These are phyloP conservation scores for Annulohypoxylon moriforme DNA, from an alignment of 495 filamentous ascomycete species.

Conservation along the genomic window DNA sequence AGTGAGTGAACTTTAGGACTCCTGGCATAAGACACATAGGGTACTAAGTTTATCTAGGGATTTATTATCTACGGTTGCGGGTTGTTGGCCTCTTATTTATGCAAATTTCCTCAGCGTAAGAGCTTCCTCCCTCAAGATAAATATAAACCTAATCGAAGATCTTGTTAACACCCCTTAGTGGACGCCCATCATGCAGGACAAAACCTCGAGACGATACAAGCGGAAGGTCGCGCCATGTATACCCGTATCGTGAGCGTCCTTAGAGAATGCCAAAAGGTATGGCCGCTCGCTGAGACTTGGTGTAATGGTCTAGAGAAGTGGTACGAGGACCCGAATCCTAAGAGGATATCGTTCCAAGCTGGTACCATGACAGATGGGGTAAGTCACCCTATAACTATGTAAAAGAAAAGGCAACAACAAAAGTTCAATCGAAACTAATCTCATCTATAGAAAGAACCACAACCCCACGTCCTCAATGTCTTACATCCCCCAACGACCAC, in stretches of 20 bases:
- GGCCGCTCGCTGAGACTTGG: conserved; percentile 60
- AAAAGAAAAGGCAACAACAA: neutral
- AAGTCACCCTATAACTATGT: conserved; percentile 17
- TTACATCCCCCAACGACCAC: conserved; percentile 44
- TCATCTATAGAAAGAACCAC: conserved; percentile 45
- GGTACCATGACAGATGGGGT: conserved; percentile 62
- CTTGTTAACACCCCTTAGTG: conserved; percentile 25
- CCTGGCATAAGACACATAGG: neutral
- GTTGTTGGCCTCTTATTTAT: conserved; percentile 59
- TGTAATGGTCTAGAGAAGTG: conserved; percentile 57
- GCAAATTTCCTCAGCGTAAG: conserved; percentile 59
- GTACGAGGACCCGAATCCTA: conserved; percentile 51
- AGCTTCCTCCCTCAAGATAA: neutral
- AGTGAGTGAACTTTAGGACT: conserved; percentile 43
- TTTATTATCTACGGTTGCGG: conserved; percentile 65
- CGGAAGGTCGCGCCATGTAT: conserved; percentile 54
- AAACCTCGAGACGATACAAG: conserved; percentile 42
- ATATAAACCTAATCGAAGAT: neutral
- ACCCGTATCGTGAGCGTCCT: conserved; percentile 54
- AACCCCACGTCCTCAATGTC: conserved; percentile 47
- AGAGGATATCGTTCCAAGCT: conserved; percentile 47
- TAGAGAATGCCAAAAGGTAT: conserved; percentile 55
- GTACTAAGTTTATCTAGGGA: conserved; percentile 40
- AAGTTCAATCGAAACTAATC: conserved; percentile 12
- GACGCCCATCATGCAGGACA: conserved; percentile 53